Evolutionary conservation across 2,329 filamentous ascomycete genomes (phyloP).

Genomic region (Nemania serpens): DNA sequence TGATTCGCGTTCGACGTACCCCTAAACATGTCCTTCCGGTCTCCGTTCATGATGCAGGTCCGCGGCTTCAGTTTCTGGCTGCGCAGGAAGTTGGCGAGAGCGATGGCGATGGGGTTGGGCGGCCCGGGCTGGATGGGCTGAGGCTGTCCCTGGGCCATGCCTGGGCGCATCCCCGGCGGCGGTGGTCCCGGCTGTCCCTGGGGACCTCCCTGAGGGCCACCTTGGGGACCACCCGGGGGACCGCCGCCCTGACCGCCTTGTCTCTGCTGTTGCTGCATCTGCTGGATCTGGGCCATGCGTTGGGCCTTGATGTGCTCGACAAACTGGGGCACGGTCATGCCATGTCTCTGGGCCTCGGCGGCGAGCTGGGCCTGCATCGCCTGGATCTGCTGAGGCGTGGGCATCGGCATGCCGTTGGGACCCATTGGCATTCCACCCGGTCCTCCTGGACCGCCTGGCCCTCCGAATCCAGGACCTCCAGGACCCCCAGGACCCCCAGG

Average conservation of each 20-base stretch:
- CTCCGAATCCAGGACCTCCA: slow-evolving; percentile 6
- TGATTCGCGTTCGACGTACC: slow-evolving; percentile 55
- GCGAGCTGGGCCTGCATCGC: slow-evolving; percentile 83
- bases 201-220: slow-evolving; percentile 17
- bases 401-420: slow-evolving; percentile 49
- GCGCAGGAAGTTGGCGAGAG: slow-evolving; percentile 85
- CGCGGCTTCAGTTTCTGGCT: slow-evolving; percentile 84
- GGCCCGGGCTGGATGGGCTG: slow-evolving; percentile 77
- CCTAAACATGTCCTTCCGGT: slow-evolving; percentile 98
- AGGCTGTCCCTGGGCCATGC: slow-evolving; percentile 48
- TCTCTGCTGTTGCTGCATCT: slow-evolving; percentile 47
- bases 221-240: slow-evolving; percentile 13
- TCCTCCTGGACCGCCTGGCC: slow-evolving; percentile 17
- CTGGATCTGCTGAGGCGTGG: slow-evolving; percentile 82
- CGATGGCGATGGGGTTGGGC: slow-evolving; percentile 85
- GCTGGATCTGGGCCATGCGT: slow-evolving; percentile 53
- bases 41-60: slow-evolving; percentile 91
- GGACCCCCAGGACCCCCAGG: slow-evolving; percentile 30
- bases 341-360: slow-evolving; percentile 80
- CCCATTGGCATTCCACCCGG: slow-evolving; percentile 20
- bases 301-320: slow-evolving; percentile 70
- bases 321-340: slow-evolving; percentile 85
- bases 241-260: slow-evolving; percentile 43
- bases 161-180: slow-evolving; percentile 36
- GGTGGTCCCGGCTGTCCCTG: slow-evolving; percentile 36